These are phyloP conservation scores for Penicillium verrucosum DNA, from an alignment of 2,329 filamentous ascomycete genomes.

Conservation along the genomic window DNA sequence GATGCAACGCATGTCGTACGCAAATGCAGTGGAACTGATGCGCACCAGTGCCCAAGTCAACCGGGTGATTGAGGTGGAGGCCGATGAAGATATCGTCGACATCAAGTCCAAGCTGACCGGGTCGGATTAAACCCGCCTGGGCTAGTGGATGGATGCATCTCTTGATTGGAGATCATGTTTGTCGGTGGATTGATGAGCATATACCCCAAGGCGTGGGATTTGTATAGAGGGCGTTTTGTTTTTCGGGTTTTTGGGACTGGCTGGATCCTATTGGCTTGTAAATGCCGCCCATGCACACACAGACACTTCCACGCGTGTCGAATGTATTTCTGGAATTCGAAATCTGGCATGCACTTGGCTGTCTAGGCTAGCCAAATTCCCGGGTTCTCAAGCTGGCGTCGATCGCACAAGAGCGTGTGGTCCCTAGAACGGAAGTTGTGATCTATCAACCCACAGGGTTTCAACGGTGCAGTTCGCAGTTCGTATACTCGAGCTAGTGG, in stretches of 20 bases:
- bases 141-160: background rate
- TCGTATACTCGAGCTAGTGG: background rate
- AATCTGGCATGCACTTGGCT: background rate
- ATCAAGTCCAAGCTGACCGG: conserved; percentile 64
- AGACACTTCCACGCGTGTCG: background rate
- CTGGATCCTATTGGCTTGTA: conserved; percentile 4
- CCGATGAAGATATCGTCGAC: conserved; percentile 75
- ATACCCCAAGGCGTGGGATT: conserved; percentile 1
- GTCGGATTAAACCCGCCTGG: conserved; percentile 20
- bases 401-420: background rate
- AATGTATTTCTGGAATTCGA: background rate
- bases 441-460: conserved; percentile 1
- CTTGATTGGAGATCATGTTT: background rate
- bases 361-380: background rate
- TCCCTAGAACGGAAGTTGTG: background rate
- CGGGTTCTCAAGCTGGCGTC: background rate
- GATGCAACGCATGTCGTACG: conserved; percentile 88
- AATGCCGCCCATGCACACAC: background rate
- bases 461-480: background rate
- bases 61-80: conserved; percentile 78
- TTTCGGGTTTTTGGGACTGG: background rate
- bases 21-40: conserved; percentile 93
- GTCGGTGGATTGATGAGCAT: background rate
- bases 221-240: conserved; percentile 2
- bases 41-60: conserved; percentile 89